Base-by-base conservation (phyloP, 805 yeast genomes). In the Suhomyces vadensis region DNA sequence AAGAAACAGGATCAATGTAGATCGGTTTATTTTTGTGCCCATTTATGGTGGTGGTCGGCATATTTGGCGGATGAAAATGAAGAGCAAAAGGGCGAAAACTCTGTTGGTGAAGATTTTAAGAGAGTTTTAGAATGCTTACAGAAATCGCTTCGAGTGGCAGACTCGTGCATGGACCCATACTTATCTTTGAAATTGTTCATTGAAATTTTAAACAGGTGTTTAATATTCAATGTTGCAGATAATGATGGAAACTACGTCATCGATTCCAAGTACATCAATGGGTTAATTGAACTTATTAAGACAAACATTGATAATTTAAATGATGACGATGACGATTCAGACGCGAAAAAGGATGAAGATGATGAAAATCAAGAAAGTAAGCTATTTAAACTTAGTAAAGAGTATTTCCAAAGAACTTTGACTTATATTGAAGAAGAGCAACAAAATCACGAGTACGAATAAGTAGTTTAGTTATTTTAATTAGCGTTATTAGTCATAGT, bases 1-100 rank as follows among this genome's bases (percentile, higher is more conserved):
- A 89, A 87, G 63, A 92, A 92, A 62, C 90, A 94, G 26, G 98
- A 92, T 57, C 99, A 94, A 64, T 91, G 97, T 62, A 79, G 97
- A 11, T 83, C 96, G 0, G 95, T 90, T 5, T 88, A 86, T 60
- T 65, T 80, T 41, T 91, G 96, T 35, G 83, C 96, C 1, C 97
- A 94, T 64, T 67, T 94, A 39, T 94, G 97, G 97, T 87, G 95
- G 94, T 85, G 92, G 57, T 81, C 84, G 19, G 90, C 86, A 47
- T 49, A 74, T 13, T 61, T 60, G 41, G 66, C 69, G 1, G 65
- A 69, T 0, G 43, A 39, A 1, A 60, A 65, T 11, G 61, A 56
- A 24, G 49, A 46, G 38, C 48, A 45, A 35, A 46, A 53, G 61
- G 29, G 47, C 55, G 39, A 65, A 59, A 47, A 56, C 51, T 70